Evolutionary conservation across 768 basidiomycete genomes (phyloP), one percentile per base, ranked within the genome.

Genomic region (Amylocystis lapponica): DNA sequence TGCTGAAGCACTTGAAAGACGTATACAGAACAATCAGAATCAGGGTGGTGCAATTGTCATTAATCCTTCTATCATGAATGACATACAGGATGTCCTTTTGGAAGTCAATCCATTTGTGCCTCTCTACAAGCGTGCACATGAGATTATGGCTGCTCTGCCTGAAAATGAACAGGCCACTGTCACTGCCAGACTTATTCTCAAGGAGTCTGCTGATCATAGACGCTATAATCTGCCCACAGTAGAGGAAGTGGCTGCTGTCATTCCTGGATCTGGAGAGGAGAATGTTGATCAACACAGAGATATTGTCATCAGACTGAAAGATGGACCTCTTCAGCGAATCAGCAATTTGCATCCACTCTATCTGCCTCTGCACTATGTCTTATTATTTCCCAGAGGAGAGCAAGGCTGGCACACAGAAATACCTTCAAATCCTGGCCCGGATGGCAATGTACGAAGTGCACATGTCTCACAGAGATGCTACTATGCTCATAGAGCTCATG

Each of bases 191-290:
- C 21, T 65, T 12, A 26, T 41, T 25, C 4, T 54, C 0, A 36
- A 53, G 1, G 40, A 46, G 0, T 42, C 34, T 0, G 31, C 36
- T 41, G 70, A 74, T 56, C 51, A 36, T 0, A 52, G 67, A 5
- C 41, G 60, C 11, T 73, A 77, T 39, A 76, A 76, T 49, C 45
- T 69, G 0, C 74, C 74, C 2, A 68, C 65, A 36, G 58, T 63
- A 1, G 52, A 65, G n/a, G 44, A 74, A 36, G 58, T 76, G 43
- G 69, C 69, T 30, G 63, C 67, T 0, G 60, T 77, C 29, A 27
- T 75, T 20, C 66, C 69, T 40, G 64, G 58, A 6, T 50, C 60
- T 58, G 60, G 51, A 5, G 27, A 47, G 14, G 20, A 59, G 11
- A 25, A 25, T 20, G 30, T 39, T 1, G 45, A 54, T 1, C 5